phyloP scores from a whole-genome alignment of 768 basidiomycete species.

The Xerocomellus amylosporus region DNA sequence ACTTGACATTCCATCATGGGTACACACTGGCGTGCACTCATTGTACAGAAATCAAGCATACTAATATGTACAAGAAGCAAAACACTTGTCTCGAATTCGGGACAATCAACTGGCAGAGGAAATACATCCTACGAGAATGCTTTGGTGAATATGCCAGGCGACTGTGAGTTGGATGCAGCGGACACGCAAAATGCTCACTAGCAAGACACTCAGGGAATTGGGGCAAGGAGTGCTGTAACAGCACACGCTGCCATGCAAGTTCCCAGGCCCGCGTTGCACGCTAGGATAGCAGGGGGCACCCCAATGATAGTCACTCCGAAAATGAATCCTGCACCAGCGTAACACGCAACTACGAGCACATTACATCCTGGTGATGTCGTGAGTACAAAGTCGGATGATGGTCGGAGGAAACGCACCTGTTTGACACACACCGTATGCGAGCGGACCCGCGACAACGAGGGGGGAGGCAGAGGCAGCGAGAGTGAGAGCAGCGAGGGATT shows the following conservation, averaged over 20 bases:
- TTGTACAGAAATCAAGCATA: not conserved
- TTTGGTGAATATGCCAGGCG: not conserved
- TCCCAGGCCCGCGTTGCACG: conserved; percentile 24
- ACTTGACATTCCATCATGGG: not conserved
- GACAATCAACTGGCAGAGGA: not conserved
- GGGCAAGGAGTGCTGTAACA: conserved; percentile 15
- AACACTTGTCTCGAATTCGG: not conserved
- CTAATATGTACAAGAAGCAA: not conserved
- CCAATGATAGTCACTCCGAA: conserved; percentile 24
- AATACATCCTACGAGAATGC: not conserved
- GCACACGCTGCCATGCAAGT: conserved; percentile 28
- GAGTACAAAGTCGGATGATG: not conserved
- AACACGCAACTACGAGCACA: conserved; percentile 18
- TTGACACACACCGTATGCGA: conserved; percentile 24
- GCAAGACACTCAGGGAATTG: conserved; percentile 16
- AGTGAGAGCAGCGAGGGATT: conserved; percentile 16
- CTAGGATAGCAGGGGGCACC: conserved; percentile 22
- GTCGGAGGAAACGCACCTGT: conserved; percentile 12
- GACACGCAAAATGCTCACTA: not conserved
- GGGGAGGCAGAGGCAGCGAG: conserved; percentile 16
- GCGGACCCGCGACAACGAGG: conserved; percentile 12
- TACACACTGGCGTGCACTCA: not conserved
- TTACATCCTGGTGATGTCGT: conserved; percentile 24
- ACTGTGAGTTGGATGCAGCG: not conserved
- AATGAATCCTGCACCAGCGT: conserved; percentile 21